Base-by-base conservation (phyloP, 768 basidiomycete genomes). In the Russula griseocarnosa region DNA sequence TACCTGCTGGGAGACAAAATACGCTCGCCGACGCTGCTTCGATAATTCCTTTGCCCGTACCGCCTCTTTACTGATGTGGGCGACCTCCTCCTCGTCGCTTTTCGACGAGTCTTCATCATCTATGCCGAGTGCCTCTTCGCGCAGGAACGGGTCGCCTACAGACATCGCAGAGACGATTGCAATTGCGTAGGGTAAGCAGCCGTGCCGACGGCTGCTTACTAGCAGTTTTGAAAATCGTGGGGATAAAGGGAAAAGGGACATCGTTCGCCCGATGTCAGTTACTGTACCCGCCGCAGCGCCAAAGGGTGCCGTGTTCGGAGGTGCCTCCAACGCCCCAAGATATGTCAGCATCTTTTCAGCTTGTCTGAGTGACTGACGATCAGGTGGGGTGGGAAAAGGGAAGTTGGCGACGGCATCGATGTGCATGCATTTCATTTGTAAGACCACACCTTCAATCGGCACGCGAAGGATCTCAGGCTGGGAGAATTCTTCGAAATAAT, bases 401-500 rank as follows among this genome's bases (percentile, higher is more conserved):
- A 99, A 99, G 76, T 98, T 98, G 69, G 92, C 81, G 44, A 98
- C 93, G 1, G 92, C 82, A 71, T 98, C 94, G 63, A 99, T 96
- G 71, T 96, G 92, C 94, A 99, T 98, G 74, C 86, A 87, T 79
- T 99, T 99, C 96, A 99, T 98, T 74, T 98, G 95, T 36, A 98
- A 79, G 10, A 98, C 91, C 26, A 98, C 88, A 2, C 94, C 95
- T 70, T 98, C 97, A 69, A 98, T 96, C 0, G 97, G 95, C 78
- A 92, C 94, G 26, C 95, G 88, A 50, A 94, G 81, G 61, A 98
- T 95, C 74, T 99, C 97, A 2, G 97, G 97, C 62, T 84, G 78
- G 0, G 92, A 82, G 74, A 96, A 96, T 62, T 85, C 76, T 36
- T 90, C 87, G 71, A 98, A 96, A 74, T 96, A 85, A 71, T 95